Base-by-base conservation (phyloP, 139 green algal genomes). In the Pleodorina starrii region DNA sequence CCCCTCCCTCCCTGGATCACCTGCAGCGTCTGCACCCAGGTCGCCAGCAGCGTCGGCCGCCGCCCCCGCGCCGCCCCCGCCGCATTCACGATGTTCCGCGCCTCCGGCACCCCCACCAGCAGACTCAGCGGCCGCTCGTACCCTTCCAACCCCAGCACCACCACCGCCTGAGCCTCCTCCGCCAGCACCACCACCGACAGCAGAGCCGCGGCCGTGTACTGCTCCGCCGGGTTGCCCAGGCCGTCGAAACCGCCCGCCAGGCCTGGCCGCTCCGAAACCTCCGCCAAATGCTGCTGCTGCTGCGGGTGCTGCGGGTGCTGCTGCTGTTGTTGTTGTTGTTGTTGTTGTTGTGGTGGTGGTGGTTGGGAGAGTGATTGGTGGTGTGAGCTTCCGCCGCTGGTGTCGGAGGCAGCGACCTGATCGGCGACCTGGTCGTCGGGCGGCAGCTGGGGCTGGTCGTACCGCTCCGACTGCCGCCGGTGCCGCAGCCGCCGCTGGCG, bases 21-120 rank as follows among this genome's bases (percentile, higher is more conserved):
- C 59, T 87, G 59, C 59, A 87, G 42, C 29, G 63, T 87, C 54
- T 36, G 25, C 16, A 14, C n/a, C 81, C 81, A 87, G 43, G 81
- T 87, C 7, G 81, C 43, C 21, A 87, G 42, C 29, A 72, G 38
- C 0, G n/a, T 36, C 7, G 81, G 81, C 43, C 81, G 81, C 29
- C 81, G 38, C 14, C 81, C 66, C 17, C 81, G 59, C 9, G n/a
- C 38, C 57, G 38, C 36, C n/a, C 74, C 74, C 42, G 81, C 81
- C 11, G 81, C 81, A 60, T 79, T 87, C 19, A 87, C 63, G 25
- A 87, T 40, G 21, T 29, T 38, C 4, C 63, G n/a, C 43, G 63
- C 81, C 63, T 87, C 81, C 16, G 81, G 44, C 44, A 87, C 38
- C 43, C 81, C 81, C 63, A 87, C 63, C 59, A 87, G 66, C 81